Evolutionary conservation across 108 stramenopile species (phyloP), one percentile per base, ranked within the genome.

Genomic region (Cylindrotheca fusiformis): DNA sequence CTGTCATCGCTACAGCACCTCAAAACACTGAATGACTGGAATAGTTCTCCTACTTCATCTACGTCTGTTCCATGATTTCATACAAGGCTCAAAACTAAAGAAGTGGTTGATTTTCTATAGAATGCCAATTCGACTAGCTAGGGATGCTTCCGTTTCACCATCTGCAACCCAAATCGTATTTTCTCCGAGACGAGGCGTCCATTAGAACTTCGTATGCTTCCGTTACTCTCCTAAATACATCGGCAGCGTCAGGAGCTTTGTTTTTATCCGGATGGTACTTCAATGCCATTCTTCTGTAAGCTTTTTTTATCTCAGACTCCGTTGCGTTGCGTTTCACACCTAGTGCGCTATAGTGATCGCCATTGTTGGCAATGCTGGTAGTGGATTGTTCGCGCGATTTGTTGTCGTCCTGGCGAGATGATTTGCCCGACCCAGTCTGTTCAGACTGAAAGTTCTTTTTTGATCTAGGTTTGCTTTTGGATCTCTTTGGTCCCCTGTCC

Each of bases 191-290:
- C 2, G 54, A 49, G 20, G 72, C 64, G 62, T 94, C 86, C 5
- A 65, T 64, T 47, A 95, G 72, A 22, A 80, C 67, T 48, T 95
- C 90, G 48, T 90, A 90, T 22, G 93, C 93, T 44, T 77, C 46
- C 65, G 84, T 77, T 26, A 88, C 60, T 25, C 85, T 75, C 23
- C 86, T 78, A 68, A 95, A 95, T 18, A 76, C 71, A 24, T 91
- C 90, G 1, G 70, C 82, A 36, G 88, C 90, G 19, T 81, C 77
- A 18, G 74, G 36, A 6, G 25, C 29, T 20, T 36, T 29, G 49
- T 72, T 72, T 33, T 78, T 78, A 56, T 78, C 77, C 0, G 77
- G 77, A 28, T 78, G 77, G 52, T 68, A 68, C 44, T 63, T 77
- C 60, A 77, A 66, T 32, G 79, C 81, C 21, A 71, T 52, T 53